Base-by-base conservation (phyloP, 2,329 filamentous ascomycete genomes). In the Apiospora kogelbergensis region DNA sequence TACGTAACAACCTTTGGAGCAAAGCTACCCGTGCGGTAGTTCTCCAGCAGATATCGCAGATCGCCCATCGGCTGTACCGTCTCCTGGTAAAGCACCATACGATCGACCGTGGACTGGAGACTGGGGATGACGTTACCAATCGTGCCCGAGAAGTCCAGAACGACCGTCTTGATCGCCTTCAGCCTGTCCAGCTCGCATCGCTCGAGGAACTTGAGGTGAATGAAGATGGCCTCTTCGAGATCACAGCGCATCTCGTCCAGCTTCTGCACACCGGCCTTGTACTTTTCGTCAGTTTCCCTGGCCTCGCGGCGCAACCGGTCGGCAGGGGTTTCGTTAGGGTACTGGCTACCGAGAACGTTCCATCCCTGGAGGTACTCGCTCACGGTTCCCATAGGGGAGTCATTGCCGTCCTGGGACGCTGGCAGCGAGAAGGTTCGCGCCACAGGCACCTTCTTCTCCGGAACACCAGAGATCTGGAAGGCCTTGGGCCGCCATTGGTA, bases 41-140 rank as follows among this genome's bases (percentile, higher is more conserved):
- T 99, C 83, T 99, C 96, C 63, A 99, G 86, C 70, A 99, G 87
- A 80, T 98, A 99, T 72, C 96, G 89, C 74, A 99, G 84, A 80
- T 99, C 96, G 46, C 93, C 93, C 64, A 90, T 80, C 6, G 96
- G 96, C 80, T 98, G 96, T n/a, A 99, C 93, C 0, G 96, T 98
- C 84, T 99, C 96, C 80, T 99, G 96, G 83, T 97, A 99, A 63
- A 99, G 87, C 90, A 99, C 94, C 95, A 99, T 98, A 78, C 97
- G 94, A 83, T 99, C 96, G 30, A 99, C 94, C 0, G 95, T 94
- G 70, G 95, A 95, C 81, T 98, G 96, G 71, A 99, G 84, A 77
- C 93, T 97, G 22, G 96, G 97, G 72, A 99, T 98, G 75, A 98
- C 95, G 77, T 99, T 99, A 85, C 95, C 95, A 80, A 99, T 93